A percentile compares a stretch with the other conserved stretches of the same genome.
Evolutionary conservation across 805 yeast genomes (phyloP).

Genomic region (Jamesozyma rosinii): DNA sequence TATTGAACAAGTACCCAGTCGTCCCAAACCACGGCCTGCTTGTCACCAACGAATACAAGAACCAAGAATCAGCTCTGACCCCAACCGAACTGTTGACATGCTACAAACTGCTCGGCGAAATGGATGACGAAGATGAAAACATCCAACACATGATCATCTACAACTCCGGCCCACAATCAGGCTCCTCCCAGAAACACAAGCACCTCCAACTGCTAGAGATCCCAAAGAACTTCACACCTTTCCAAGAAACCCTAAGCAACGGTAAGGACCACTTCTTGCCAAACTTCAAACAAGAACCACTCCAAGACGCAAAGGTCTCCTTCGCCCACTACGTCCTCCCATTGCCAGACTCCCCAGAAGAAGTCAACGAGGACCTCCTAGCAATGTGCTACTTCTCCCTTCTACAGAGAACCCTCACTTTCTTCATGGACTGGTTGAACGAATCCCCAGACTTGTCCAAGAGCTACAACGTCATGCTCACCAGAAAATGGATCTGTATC

Average conservation of each 20-base stretch:
- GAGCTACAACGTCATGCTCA: constrained; percentile 76
- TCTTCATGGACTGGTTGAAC: constrained; percentile 43
- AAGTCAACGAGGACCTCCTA: constrained; percentile 46
- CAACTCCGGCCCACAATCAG: constrained; percentile 84
- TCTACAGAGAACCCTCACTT: constrained; percentile 61
- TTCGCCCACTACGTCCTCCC: constrained; percentile 80
- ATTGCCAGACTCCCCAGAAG: constrained; percentile 38
- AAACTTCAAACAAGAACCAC: constrained; percentile 45
- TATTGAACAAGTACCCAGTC: constrained; percentile 82
- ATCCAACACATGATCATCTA: constrained; percentile 66
- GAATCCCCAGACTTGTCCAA: constrained; percentile 30
- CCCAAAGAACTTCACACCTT: constrained; percentile 50
- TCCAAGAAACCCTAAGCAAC: constrained; percentile 42
- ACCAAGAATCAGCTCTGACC: constrained; percentile 63
- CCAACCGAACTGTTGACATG: constrained; percentile 58
- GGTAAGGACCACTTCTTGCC: constrained; percentile 47
- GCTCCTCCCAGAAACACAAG: constrained; percentile 89
- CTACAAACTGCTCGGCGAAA: constrained; percentile 42
- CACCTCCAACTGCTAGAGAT: constrained; percentile 79
- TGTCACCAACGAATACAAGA: constrained; percentile 63
- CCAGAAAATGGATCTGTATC: constrained; percentile 72
- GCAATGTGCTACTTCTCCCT: constrained; percentile 64
- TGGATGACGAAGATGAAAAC: constrained; percentile 30
- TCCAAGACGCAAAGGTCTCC: constrained; percentile 51
- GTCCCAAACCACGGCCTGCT: constrained; percentile 69